These are phyloP conservation scores for Fusarium sp. DNA, from an alignment of 2,329 filamentous ascomycete genomes.

Conservation along the genomic window DNA sequence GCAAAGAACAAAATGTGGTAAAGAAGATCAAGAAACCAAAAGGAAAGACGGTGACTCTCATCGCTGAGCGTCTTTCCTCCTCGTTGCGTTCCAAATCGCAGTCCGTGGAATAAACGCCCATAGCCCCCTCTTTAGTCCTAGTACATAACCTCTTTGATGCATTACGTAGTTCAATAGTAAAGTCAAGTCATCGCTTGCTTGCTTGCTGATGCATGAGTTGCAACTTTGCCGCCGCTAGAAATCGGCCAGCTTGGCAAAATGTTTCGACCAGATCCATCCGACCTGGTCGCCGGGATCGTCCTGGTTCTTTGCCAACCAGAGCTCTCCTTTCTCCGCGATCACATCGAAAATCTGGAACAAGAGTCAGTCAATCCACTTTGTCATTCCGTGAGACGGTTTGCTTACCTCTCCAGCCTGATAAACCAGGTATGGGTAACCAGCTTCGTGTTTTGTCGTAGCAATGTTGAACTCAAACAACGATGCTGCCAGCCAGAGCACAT, in stretches of 20 bases:
- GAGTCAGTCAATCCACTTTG: neutral
- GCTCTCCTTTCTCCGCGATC: conserved; percentile 94
- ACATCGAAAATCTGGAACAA: conserved; percentile 80
- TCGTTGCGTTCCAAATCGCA: conserved; percentile 34
- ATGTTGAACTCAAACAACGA: conserved; percentile 98
- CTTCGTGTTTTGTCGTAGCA: conserved; percentile 89
- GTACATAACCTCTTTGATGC: conserved; percentile 43
- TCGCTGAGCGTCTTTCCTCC: conserved; percentile 25
- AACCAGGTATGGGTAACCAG: conserved; percentile 94
- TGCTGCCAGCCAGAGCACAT: conserved; percentile 89
- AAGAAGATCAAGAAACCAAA: conserved; percentile 31
- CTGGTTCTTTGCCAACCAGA: conserved; percentile 98
- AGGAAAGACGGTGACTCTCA: conserved; percentile 25
- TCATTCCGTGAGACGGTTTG: conserved; percentile 14
- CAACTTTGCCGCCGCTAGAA: conserved; percentile 46
- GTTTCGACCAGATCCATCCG: conserved; percentile 99
- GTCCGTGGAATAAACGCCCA: conserved; percentile 42
- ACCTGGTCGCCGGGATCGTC: conserved; percentile 84
- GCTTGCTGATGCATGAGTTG: conserved; percentile 24
- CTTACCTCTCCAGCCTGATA: conserved; percentile 91
- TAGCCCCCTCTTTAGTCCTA: conserved; percentile 37
- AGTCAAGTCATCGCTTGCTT: conserved; percentile 21
- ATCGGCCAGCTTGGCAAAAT: conserved; percentile 81
- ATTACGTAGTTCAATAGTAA: conserved; percentile 32
- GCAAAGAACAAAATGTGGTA: conserved; percentile 8